Conservation (phyloP, 2,329 filamentous ascomycete species). For the Saccharata proteae region DNA sequence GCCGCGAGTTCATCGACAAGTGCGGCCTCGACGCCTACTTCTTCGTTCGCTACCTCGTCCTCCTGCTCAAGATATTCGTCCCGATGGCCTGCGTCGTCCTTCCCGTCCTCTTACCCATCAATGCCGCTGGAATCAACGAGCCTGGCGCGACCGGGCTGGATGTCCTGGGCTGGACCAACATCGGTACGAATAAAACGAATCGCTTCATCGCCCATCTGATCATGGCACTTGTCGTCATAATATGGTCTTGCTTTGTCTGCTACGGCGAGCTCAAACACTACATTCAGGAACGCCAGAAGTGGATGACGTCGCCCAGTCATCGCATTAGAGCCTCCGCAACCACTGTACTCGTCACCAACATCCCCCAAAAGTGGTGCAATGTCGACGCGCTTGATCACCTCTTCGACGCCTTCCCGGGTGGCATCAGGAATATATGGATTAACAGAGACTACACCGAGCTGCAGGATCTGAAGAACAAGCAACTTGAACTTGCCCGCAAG, state of each 20-base stretch:
- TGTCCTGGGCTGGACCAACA: constrained; percentile 76
- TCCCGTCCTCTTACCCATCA: constrained; percentile 77
- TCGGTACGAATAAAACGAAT: constrained; percentile 48
- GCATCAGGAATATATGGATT: constrained; percentile 91
- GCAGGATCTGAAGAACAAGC: constrained; percentile 67
- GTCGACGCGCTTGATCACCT: constrained; percentile 69
- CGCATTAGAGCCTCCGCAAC: constrained; percentile 87
- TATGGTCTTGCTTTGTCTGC: constrained; percentile 79
- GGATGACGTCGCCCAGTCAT: constrained; percentile 88
- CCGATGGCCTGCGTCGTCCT: constrained; percentile 68
- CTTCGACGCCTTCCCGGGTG: constrained; percentile 93
- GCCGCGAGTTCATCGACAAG: constrained; percentile 19
- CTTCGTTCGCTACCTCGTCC: constrained; percentile 81
- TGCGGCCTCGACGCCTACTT: constrained; percentile 87
- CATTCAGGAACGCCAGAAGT: constrained; percentile 86
- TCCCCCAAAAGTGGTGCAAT: constrained; percentile 82
- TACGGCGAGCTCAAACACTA: constrained; percentile 79
- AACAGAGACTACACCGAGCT: constrained; percentile 80
- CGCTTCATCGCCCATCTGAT: constrained; percentile 79
- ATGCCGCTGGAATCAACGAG: constrained; percentile 59
- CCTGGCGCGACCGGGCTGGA: constrained; percentile 48
- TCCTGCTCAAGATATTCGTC: constrained; percentile 82
- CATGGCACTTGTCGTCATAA: constrained; percentile 62
- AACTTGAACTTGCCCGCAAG: constrained; percentile 56
- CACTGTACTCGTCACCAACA: constrained; percentile 83